These are phyloP conservation scores for Cryphonectria nitschkei DNA, from an alignment of 2,329 filamentous ascomycete species.

Conservation along the genomic window DNA sequence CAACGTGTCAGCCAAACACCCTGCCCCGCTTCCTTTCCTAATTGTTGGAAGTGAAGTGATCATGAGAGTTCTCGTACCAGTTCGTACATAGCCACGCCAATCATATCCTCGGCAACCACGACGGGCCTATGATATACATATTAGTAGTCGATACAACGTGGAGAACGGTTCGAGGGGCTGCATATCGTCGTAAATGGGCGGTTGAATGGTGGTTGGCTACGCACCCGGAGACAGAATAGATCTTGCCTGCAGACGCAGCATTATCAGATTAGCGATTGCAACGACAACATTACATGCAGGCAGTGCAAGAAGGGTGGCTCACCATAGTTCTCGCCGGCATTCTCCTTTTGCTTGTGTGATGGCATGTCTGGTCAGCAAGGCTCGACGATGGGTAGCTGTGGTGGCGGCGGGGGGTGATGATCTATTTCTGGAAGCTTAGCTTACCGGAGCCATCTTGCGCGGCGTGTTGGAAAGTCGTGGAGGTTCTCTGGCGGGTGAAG, in stretches of 20 bases:
- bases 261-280: slow-evolving; percentile 19
- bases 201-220: slow-evolving; percentile 37
- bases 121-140: slow-evolving; percentile 68
- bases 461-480: slow-evolving; percentile 34
- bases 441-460: slow-evolving; percentile 61
- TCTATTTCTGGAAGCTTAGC: slow-evolving; percentile 36
- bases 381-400: slow-evolving; percentile 23
- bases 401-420: slow-evolving; percentile 14
- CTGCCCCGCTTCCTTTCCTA: slow-evolving; percentile 15
- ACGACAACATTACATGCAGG: background rate
- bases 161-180: slow-evolving; percentile 9
- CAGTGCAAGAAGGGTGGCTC: slow-evolving; percentile 32
- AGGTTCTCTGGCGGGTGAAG: slow-evolving; percentile 38
- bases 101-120: slow-evolving; percentile 97
- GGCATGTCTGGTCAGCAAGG: slow-evolving; percentile 30
- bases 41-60: background rate
- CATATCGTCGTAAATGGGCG: background rate
- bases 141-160: slow-evolving; percentile 38
- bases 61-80: slow-evolving; percentile 63
- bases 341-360: slow-evolving; percentile 38
- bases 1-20: slow-evolving; percentile 6
- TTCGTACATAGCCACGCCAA: slow-evolving; percentile 99
- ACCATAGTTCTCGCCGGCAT: slow-evolving; percentile 44
- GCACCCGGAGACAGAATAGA: slow-evolving; percentile 66
- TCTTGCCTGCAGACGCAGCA: slow-evolving; percentile 52